phyloP scores from a whole-genome alignment of 1,139 yeast species.

The Nakaseomyces delphensis region DNA sequence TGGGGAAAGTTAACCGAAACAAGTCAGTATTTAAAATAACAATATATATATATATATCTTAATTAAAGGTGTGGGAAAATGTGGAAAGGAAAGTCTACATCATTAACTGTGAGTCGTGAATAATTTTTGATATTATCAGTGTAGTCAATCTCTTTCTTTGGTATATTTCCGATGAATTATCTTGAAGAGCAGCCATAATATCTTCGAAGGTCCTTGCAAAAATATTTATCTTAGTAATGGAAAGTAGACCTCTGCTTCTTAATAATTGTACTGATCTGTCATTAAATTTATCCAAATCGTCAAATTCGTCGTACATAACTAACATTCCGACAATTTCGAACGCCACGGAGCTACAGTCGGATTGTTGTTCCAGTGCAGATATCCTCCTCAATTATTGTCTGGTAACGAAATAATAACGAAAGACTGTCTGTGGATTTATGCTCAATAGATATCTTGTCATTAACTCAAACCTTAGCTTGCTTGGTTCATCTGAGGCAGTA shows the following conservation, averaged over 20 bases:
- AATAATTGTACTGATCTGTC: constrained; percentile 24
- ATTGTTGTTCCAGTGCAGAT: constrained; percentile 23
- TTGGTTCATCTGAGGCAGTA: constrained; percentile 43
- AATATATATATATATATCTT: not conserved
- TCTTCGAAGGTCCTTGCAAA: constrained; percentile 17
- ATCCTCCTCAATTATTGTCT: constrained; percentile 37
- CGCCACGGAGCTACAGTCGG: constrained; percentile 27
- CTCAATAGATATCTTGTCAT: constrained; percentile 40
- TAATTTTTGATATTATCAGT: constrained; percentile 22
- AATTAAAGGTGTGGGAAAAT: not conserved
- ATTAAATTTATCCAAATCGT: constrained; percentile 16
- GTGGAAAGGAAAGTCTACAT: not conserved
- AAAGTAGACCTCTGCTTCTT: constrained; percentile 27
- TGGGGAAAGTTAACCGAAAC: no score
- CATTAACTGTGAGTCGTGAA: constrained; percentile 28
- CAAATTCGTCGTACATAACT: constrained; percentile 29
- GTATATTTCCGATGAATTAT: constrained; percentile 17
- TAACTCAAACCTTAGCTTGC: constrained; percentile 46
- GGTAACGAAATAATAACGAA: constrained; percentile 40
- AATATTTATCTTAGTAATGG: constrained; percentile 27
- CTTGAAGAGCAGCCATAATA: constrained; percentile 13
- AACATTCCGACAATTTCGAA: constrained; percentile 32
- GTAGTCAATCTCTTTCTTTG: constrained; percentile 23
- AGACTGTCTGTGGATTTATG: constrained; percentile 33
- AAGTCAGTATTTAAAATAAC: no score